A percentile compares a stretch with the other conserved stretches of the same genome.
phyloP scores from a whole-genome alignment of 192 early-diverging fungal species.

The Backusella parvicylindrica region DNA sequence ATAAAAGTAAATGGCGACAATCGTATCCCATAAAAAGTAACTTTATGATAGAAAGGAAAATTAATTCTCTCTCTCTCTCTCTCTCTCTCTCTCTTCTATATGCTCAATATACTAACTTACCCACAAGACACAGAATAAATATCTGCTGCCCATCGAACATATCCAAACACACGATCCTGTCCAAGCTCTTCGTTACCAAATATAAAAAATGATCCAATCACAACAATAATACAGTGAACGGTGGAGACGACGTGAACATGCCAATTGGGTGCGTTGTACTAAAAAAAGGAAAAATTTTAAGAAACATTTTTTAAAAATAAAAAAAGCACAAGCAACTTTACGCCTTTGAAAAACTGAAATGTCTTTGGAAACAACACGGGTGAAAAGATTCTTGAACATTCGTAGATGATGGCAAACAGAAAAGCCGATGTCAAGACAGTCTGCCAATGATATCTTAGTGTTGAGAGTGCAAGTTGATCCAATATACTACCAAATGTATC shows the following conservation, averaged over 20 bases:
- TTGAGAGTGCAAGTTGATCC: conserved; percentile 50
- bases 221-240: conserved; percentile 68
- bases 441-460: conserved; percentile 64
- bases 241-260: conserved; percentile 79
- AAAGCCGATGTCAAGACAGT: conserved; percentile 28
- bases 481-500: conserved; percentile 35
- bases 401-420: conserved; percentile 51
- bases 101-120: conserved; percentile 44
- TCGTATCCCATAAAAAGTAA: conserved; percentile 92
- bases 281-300: not conserved
- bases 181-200: conserved; percentile 61
- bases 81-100: not conserved
- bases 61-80: not conserved
- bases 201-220: conserved; percentile 60
- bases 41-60: conserved; percentile 33
- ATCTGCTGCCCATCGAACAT: conserved; percentile 61
- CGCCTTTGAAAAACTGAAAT: conserved; percentile 55
- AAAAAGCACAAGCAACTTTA: conserved; percentile 7
- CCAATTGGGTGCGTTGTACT: conserved; percentile 54
- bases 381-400: conserved; percentile 58
- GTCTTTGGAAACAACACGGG: conserved; percentile 64
- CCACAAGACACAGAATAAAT: conserved; percentile 84
- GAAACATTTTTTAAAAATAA: not conserved
- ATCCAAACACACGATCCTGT: conserved; percentile 71
- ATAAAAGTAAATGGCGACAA: conserved; percentile 60